Evolutionary conservation across 2,329 filamentous ascomycete species (phyloP).

Genomic region (Didymella sp.): DNA sequence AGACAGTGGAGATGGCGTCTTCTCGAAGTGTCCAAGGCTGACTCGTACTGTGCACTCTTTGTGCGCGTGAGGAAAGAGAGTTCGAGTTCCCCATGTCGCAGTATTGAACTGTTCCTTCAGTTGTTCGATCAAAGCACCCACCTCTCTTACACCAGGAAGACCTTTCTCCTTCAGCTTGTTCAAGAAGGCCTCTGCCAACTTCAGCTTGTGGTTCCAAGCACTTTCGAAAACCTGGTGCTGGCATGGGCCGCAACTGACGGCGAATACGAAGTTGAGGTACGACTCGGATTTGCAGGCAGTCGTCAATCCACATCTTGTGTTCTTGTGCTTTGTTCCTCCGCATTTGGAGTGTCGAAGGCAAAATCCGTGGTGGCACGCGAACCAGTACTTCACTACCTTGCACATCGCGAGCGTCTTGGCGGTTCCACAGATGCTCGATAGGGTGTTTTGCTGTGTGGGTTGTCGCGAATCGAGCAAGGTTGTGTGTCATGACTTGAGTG

Average conservation of each 20-base stretch:
- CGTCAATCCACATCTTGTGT: conserved; percentile 12
- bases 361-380: conserved; percentile 44
- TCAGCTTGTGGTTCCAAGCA: conserved; percentile 24
- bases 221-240: conserved; percentile 29
- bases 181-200: conserved; percentile 23
- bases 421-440: background rate
- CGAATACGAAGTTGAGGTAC: conserved; percentile 30
- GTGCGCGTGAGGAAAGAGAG: conserved; percentile 13
- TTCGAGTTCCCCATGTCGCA: conserved; percentile 25
- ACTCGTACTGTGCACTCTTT: conserved; percentile 18
- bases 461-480: background rate
- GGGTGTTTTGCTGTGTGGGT: no score
- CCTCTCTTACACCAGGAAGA: conserved; percentile 9
- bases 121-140: conserved; percentile 18
- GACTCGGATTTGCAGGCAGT: conserved; percentile 38
- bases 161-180: conserved; percentile 6
- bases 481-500: background rate
- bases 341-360: conserved; percentile 43
- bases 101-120: conserved; percentile 20
- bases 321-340: conserved; percentile 41
- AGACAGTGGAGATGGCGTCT: conserved; percentile 20
- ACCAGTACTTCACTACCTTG: conserved; percentile 43
- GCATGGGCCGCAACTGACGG: conserved; percentile 32
- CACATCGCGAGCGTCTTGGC: conserved; percentile 41
- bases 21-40: background rate